Evolutionary conservation across 768 basidiomycete genomes (phyloP).

Genomic region (Sistotremastrum suecicum): DNA sequence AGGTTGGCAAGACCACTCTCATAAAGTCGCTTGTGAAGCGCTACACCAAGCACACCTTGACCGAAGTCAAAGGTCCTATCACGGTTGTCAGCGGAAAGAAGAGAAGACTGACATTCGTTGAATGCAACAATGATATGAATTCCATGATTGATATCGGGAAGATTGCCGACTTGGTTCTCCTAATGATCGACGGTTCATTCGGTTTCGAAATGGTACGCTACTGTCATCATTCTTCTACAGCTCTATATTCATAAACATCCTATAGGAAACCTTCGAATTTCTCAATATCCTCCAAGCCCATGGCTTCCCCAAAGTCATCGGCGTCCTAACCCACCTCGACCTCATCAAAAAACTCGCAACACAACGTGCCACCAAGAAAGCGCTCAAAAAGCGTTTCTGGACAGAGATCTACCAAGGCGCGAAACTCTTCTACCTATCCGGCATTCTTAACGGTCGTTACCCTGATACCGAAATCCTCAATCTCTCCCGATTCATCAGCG

Average conservation of each 20-base stretch:
- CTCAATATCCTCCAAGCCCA: constrained; percentile 94
- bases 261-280: constrained; percentile 95
- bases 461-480: constrained; percentile 95
- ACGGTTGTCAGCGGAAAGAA: constrained; percentile 93
- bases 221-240: background rate
- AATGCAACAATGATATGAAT: constrained; percentile 95
- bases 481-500: constrained; percentile 87
- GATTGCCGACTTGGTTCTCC: constrained; percentile 86
- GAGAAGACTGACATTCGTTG: constrained; percentile 86
- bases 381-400: constrained; percentile 97
- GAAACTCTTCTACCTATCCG: constrained; percentile 94
- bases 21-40: constrained; percentile 82
- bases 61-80: constrained; percentile 82
- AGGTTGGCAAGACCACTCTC: constrained; percentile 85
- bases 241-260: background rate
- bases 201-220: constrained; percentile 91
- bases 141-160: constrained; percentile 98
- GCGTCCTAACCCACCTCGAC: constrained; percentile 90
- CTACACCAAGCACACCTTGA: constrained; percentile 87
- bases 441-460: constrained; percentile 93
- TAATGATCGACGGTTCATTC: constrained; percentile 97
- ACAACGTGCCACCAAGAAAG: constrained; percentile 81
- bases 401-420: constrained; percentile 98
- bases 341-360: constrained; percentile 86
- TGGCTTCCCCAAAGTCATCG: constrained; percentile 97